These are phyloP conservation scores for Adenanthera pavonina DNA, from an alignment of 306 rosid genomes.

Conservation along the genomic window DNA sequence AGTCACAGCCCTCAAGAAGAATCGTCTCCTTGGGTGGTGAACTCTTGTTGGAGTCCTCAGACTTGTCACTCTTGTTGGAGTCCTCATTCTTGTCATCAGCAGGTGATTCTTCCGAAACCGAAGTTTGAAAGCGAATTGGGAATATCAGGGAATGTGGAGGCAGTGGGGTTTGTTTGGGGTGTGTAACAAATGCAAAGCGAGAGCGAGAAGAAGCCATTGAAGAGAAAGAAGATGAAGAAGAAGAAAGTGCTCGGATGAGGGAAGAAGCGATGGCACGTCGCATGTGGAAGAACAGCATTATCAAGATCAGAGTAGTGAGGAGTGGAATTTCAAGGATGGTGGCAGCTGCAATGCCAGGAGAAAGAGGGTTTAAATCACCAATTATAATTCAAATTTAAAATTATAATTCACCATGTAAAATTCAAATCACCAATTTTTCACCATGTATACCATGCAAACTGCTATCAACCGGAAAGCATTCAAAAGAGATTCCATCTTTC, in stretches of 20 bases:
- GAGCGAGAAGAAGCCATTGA: slow-evolving; percentile 43
- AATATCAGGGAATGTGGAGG: slow-evolving; percentile 29
- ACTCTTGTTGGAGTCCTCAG: slow-evolving; percentile 18
- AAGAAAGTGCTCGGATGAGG: slow-evolving; percentile 48
- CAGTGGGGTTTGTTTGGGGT: slow-evolving; percentile 46
- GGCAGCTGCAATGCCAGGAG: not conserved
- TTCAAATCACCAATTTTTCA: slow-evolving; percentile 14
- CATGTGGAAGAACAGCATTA: slow-evolving; percentile 68
- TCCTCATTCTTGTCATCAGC: slow-evolving; percentile 48
- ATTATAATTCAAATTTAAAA: no score
- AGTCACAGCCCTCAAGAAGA: slow-evolving; percentile 93
- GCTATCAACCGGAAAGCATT: not conserved
- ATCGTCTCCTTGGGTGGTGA: slow-evolving; percentile 74
- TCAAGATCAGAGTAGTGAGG: not conserved
- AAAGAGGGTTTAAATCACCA: not conserved
- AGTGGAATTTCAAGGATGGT: not conserved
- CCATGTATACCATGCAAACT: not conserved
- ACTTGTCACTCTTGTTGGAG: not conserved
- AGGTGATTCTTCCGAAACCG: slow-evolving; percentile 83
- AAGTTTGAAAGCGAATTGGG: slow-evolving; percentile 55
- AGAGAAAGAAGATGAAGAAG: not conserved
- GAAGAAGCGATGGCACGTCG: slow-evolving; percentile 67
- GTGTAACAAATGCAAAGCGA: slow-evolving; percentile 53
- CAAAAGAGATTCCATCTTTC: not conserved
- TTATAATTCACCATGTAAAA: no score